These are phyloP conservation scores for Uronychia setigera DNA, from an alignment of 73 alveolate species.

Conservation along the genomic window DNA sequence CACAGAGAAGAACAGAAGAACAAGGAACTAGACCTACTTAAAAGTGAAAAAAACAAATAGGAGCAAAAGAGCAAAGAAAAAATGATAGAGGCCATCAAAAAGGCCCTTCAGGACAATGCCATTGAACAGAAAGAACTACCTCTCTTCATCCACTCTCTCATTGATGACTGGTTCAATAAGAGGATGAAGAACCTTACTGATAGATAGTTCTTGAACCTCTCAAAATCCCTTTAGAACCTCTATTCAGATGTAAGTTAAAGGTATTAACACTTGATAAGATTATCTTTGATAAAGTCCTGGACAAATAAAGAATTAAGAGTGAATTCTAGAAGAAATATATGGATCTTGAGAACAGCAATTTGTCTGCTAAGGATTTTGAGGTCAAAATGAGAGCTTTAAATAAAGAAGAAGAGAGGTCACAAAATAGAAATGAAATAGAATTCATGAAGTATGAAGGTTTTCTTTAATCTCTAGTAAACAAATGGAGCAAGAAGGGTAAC, in stretches of 20 bases:
- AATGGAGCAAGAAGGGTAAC: constrained; percentile 53
- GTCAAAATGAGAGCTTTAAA: constrained; percentile 3
- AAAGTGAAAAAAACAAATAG: constrained; percentile 3
- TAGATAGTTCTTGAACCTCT: neutral
- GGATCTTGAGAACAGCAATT: constrained; percentile 15
- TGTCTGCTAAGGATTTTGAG: constrained; percentile 12
- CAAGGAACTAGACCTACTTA: constrained; percentile 26
- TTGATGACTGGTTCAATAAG: neutral
- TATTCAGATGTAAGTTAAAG: neutral
- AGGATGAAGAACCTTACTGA: neutral
- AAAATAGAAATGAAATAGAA: constrained; percentile 11
- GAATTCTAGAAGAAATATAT: neutral
- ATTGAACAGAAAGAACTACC: constrained; percentile 19
- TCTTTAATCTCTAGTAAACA: constrained; percentile 7
- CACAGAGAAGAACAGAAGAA: constrained; percentile 24
- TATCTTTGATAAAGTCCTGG: neutral
- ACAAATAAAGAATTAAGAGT: neutral
- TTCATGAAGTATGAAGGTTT: neutral
- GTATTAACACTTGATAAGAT: neutral
- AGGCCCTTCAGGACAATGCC: constrained; percentile 30
- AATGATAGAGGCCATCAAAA: constrained; percentile 22
- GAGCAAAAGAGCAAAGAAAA: constrained; percentile 37
- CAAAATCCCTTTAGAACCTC: neutral
- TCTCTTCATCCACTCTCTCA: neutral
- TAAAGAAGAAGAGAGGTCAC: constrained; percentile 22